Evolutionary conservation across 805 yeast species (phyloP).

Genomic region (Saccharomycopsis amapae): DNA sequence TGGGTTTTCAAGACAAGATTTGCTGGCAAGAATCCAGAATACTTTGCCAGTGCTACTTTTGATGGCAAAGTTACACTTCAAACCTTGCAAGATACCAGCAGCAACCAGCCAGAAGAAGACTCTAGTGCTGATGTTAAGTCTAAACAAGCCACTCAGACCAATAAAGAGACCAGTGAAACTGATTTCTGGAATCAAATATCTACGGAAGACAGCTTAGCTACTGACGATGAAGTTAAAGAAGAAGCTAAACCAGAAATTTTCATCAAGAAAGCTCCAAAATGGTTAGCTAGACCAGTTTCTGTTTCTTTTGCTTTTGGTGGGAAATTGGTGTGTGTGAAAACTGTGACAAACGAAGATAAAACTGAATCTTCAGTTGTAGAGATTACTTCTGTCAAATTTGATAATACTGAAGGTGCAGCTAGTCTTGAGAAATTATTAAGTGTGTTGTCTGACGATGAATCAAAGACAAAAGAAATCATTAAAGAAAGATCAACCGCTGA

Average conservation of each 20-base stretch:
- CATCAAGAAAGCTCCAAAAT: slow-evolving; percentile 75
- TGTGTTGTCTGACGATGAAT: slow-evolving; percentile 39
- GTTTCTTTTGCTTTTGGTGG: slow-evolving; percentile 91
- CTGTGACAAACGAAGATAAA: slow-evolving; percentile 30
- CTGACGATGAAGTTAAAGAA: slow-evolving; percentile 27
- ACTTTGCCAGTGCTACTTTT: slow-evolving; percentile 82
- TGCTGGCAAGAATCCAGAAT: slow-evolving; percentile 83
- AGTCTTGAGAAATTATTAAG: slow-evolving; percentile 40
- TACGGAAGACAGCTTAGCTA: slow-evolving; percentile 27
- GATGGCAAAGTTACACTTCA: slow-evolving; percentile 79
- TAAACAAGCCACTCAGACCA: neutral
- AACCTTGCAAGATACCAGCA: slow-evolving; percentile 79
- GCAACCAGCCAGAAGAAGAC: slow-evolving; percentile 26
- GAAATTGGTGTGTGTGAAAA: slow-evolving; percentile 54
- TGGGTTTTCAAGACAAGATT: slow-evolving; percentile 90
- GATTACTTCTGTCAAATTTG: slow-evolving; percentile 14
- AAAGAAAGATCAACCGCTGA: slow-evolving; percentile 32
- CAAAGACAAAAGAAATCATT: slow-evolving; percentile 50
- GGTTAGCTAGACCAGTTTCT: slow-evolving; percentile 71
- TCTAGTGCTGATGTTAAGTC: slow-evolving; percentile 20
- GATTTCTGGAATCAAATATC: slow-evolving; percentile 84
- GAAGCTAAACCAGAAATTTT: slow-evolving; percentile 58
- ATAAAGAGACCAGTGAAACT: slow-evolving; percentile 38
- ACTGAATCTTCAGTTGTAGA: slow-evolving; percentile 29
- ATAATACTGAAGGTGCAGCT: slow-evolving; percentile 32